Evolutionary conservation across 257 asterid species (phyloP), one percentile per base, ranked within the genome.

Genomic region (Fraxinus cuspidata): DNA sequence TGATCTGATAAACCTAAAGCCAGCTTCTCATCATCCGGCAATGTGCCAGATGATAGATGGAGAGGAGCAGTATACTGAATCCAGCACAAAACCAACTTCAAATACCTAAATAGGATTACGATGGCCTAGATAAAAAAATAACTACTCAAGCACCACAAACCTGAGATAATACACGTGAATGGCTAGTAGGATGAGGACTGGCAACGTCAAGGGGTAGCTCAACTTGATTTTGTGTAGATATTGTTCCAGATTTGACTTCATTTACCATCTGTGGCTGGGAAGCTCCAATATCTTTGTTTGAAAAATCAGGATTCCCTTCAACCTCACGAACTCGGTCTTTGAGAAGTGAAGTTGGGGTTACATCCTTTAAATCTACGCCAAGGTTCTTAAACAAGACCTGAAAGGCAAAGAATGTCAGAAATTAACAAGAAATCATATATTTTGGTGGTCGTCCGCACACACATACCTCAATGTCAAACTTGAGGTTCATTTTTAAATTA

Each of bases 251-350:
- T 85, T 93, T 93, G 58, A 74, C 91, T 79, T 96, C 99, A 73
- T 86, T 87, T 75, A 81, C 80, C 35, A 87, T 83, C 75, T 83
- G 96, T 70, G 90, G 91, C 81, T 88, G 97, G 49, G 98, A 84
- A 77, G 97, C 67, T 42, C 88, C 97, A 63, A 79, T 80, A 80
- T 96, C 99, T 86, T 96, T 96, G 79, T 81, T 92, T 72, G 99
- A 96, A 87, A 96, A 96, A 90, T 96, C 99, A 35, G 99, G 99
- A 80, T 96, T 93, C 58, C 98, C 97, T 78, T 93, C 99, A 75
- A 94, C 86, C 83, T 92, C 98, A 76, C 99, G 87, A 47, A 88
- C 88, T 77, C 82, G 86, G 78, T 93, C 97, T 85, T 86, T 91
- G 74, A 93, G 97, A 73, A 90, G 96, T 78, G 97, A 90, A 60